phyloP scores from a whole-genome alignment of 495 filamentous ascomycete species.

The Bombardia bombarda region DNA sequence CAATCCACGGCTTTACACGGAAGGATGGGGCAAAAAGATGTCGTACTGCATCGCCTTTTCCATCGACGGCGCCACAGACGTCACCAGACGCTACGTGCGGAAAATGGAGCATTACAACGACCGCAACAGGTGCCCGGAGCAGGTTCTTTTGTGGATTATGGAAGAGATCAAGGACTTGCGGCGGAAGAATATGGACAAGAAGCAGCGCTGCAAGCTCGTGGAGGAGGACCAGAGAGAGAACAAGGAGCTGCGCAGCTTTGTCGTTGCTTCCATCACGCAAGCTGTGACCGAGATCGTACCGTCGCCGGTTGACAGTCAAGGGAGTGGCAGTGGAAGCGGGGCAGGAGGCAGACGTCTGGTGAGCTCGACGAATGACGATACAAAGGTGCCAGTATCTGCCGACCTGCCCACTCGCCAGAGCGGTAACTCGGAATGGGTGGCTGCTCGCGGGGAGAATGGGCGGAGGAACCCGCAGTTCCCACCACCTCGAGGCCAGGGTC shows the following conservation, averaged over 20 bases:
- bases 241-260: slow-evolving; percentile 66
- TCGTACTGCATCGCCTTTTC: slow-evolving; percentile 97
- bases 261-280: slow-evolving; percentile 62
- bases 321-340: slow-evolving; percentile 12
- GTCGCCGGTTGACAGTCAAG: slow-evolving; percentile 10
- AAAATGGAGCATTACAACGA: slow-evolving; percentile 64
- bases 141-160: slow-evolving; percentile 79
- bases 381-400: slow-evolving; percentile 38
- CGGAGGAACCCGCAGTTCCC: slow-evolving; percentile 29
- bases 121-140: slow-evolving; percentile 71
- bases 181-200: slow-evolving; percentile 68
- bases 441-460: slow-evolving; percentile 49
- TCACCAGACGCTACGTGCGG: slow-evolving; percentile 91
- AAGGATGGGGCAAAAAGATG: slow-evolving; percentile 92
- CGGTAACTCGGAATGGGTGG: slow-evolving; percentile 57
- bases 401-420: slow-evolving; percentile 51
- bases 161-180: slow-evolving; percentile 81
- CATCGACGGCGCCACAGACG: slow-evolving; percentile 88
- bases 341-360: background rate
- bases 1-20: slow-evolving; percentile 83
- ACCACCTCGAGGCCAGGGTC: slow-evolving; percentile 25
- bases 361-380: slow-evolving; percentile 28
- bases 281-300: slow-evolving; percentile 41
- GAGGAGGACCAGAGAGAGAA: slow-evolving; percentile 88
- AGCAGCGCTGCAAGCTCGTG: slow-evolving; percentile 70